phyloP scores from a whole-genome alignment of 2,329 filamentous ascomycete species.

The Verticillium nonalfalfae region DNA sequence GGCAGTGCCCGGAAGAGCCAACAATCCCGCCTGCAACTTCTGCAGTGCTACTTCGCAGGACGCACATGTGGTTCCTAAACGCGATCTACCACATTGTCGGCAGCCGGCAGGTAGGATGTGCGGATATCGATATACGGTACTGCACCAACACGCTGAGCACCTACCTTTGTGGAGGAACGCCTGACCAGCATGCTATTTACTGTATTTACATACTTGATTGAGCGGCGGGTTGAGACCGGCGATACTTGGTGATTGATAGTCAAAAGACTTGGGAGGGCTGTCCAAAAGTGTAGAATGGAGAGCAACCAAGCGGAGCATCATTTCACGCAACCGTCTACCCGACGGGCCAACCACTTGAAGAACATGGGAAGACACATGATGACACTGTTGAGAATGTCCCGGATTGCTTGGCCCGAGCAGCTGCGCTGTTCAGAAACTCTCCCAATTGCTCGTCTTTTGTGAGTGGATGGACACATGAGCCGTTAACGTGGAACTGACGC shows the following conservation, averaged over 20 bases:
- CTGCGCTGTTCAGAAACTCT: neutral
- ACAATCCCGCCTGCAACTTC: neutral
- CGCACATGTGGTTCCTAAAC: neutral
- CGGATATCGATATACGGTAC: neutral
- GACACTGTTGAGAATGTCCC: no score
- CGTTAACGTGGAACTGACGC: neutral
- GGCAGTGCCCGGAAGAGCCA: neutral
- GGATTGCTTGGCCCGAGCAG: neutral
- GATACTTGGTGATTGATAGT: no score
- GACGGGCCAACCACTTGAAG: no score
- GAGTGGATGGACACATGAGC: neutral
- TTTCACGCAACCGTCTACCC: no score
- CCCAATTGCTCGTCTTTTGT: neutral
- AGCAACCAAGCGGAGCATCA: no score
- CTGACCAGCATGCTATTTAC: no score
- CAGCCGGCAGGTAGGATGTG: neutral
- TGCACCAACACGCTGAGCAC: neutral
- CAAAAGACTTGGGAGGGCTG: no score
- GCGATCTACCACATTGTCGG: neutral
- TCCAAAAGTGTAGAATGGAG: no score
- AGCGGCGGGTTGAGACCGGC: no score
- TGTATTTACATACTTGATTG: no score
- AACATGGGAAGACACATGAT: no score
- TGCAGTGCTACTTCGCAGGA: neutral
- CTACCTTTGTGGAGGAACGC: no score